A percentile compares a stretch with the other conserved stretches of the same genome.
Evolutionary conservation across 495 filamentous ascomycete genomes (phyloP).

Genomic region (Penicillium diatomitis): DNA sequence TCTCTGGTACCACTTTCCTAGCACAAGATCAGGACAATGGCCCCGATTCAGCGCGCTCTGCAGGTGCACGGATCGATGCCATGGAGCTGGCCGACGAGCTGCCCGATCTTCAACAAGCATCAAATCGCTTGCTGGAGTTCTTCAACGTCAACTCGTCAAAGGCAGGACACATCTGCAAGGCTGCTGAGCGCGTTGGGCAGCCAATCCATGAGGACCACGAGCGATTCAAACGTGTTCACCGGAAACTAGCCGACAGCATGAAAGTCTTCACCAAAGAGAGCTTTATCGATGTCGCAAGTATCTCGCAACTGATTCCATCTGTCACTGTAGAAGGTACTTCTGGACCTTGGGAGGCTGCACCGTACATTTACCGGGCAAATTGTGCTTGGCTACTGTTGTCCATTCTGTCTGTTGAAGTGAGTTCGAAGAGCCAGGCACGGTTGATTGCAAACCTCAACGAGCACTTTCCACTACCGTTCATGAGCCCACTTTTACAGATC

Average conservation of each 20-base stretch:
- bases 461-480: slow-evolving; percentile 26
- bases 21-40: slow-evolving; percentile 1
- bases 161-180: slow-evolving; percentile 15
- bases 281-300: slow-evolving; percentile 21
- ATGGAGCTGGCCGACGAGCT: slow-evolving; percentile 28
- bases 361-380: slow-evolving; percentile 28
- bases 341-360: slow-evolving; percentile 16
- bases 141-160: slow-evolving; percentile 15
- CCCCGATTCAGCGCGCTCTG: slow-evolving; percentile 6
- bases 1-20: slow-evolving; percentile 34
- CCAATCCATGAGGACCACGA: slow-evolving; percentile 21
- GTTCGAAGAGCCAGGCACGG: slow-evolving; percentile 7
- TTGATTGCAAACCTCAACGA: slow-evolving; percentile 22
- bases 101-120: slow-evolving; percentile 22
- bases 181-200: slow-evolving; percentile 15
- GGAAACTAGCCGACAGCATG: slow-evolving; percentile 15
- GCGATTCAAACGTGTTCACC: slow-evolving; percentile 11
- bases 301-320: slow-evolving; percentile 13
- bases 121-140: slow-evolving; percentile 19
- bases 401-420: slow-evolving; percentile 18
- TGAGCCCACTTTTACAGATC: slow-evolving; percentile 13
- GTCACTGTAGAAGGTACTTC: slow-evolving; percentile 4
- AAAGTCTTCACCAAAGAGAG: slow-evolving; percentile 15
- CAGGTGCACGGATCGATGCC: slow-evolving; percentile 18
- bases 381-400: slow-evolving; percentile 29